Percentiles rank a stretch among this genome's conserved stretches.
phyloP scores from a whole-genome alignment of 1,139 yeast species.

The Pichia sp. region DNA sequence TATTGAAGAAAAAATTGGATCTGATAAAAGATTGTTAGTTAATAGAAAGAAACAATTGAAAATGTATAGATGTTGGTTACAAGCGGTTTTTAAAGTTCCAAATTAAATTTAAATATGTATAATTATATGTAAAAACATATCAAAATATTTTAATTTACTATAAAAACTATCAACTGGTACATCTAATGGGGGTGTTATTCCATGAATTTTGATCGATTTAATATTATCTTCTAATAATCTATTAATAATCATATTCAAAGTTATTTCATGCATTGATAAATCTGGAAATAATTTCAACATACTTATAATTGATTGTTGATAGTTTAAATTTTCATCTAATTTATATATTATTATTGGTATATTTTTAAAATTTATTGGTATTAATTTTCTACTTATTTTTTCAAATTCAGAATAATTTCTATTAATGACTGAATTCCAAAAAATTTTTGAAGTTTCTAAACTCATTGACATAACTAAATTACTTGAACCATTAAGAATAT shows the following conservation, averaged over 20 bases:
- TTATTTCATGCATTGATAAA: background rate
- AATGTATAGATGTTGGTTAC: conserved; percentile 97
- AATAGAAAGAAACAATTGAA: conserved; percentile 87
- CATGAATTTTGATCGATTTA: conserved; percentile 39
- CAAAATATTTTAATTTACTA: conserved; percentile 51
- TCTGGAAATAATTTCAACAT: background rate
- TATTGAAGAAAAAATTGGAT: conserved; percentile 66
- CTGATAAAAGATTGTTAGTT: conserved; percentile 85
- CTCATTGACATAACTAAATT: conserved; percentile 72
- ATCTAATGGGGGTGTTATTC: conserved; percentile 46
- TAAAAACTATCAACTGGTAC: conserved; percentile 49
- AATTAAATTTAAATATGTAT: conserved; percentile 19
- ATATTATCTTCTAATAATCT: background rate
- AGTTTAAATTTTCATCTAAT: background rate
- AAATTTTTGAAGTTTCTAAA: conserved; percentile 45
- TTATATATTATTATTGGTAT: conserved; percentile 20
- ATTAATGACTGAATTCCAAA: conserved; percentile 49
- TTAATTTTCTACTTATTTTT: conserved; percentile 33
- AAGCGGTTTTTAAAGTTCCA: conserved; percentile 64
- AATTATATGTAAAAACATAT: conserved; percentile 69
- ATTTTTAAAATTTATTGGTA: conserved; percentile 31
- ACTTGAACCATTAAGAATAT: conserved; percentile 64
- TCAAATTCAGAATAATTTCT: conserved; percentile 33
- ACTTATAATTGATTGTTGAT: background rate
- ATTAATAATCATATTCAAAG: background rate